Base-by-base conservation (phyloP, 2,329 filamentous ascomycete species). In the Penicillium sp. region DNA sequence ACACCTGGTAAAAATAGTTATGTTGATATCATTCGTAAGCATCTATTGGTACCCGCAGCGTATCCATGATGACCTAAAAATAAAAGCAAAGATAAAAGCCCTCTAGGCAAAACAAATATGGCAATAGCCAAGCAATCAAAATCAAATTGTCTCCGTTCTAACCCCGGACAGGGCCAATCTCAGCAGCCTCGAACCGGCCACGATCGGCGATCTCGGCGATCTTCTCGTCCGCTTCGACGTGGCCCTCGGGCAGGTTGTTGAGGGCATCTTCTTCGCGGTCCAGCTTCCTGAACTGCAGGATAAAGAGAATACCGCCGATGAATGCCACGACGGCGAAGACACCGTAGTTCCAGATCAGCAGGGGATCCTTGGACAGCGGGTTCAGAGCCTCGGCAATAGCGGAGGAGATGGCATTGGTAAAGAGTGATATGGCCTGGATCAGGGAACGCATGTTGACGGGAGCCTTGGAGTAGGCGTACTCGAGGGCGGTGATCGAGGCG, bases 391-490 rank as follows among this genome's bases (percentile, higher is more conserved):
- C 80, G 29, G 82, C 83, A 39, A 89, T 70, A 34, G 85, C 85
- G 31, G 82, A 76, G 2, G 82, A 81, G 54, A 89, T 75, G 50
- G 85, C 85, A 23, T 75, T 82, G 75, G 81, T 87, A 72, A 86
- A 84, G 38, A 88, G 74, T 64, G 82, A 82, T 59, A 88, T 74
- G 22, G 80, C 78, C 67, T 73, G 76, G 14, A 90, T 84, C 14
- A 89, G 74, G 2, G 82, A 86, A 56, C 85, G 83, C 86, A 90
- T 90, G 73, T 87, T 88, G 61, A 79, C 80, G 24, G 86, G 86
- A 0, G 85, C 85, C 69, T 88, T 87, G 64, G 82, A 84, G 72
- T 83, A 89, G 23, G 86, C 86, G 55, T 87, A 88, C 64, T 89
- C 86, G 56, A 86, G 79, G 0, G 81, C 82, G 4, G 79, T 82